Evolutionary conservation across 495 filamentous ascomycete genomes (phyloP).

Genomic region (Penicillium daleae): DNA sequence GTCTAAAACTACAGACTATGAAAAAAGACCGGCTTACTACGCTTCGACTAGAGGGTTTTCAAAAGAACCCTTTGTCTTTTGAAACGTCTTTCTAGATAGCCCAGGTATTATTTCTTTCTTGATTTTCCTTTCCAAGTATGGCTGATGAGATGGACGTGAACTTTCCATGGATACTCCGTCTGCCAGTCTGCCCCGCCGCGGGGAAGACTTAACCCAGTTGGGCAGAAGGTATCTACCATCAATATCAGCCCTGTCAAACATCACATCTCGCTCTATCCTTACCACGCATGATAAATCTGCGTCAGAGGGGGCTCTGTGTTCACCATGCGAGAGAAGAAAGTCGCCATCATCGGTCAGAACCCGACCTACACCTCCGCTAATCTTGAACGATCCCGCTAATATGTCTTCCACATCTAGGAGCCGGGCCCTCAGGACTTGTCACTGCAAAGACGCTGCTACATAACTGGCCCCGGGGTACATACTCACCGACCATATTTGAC

Average conservation of each 20-base stretch:
- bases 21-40: too few relatives aligned
- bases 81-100: too few relatives aligned
- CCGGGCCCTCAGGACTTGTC: constrained; percentile 79
- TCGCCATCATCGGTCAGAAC: constrained; percentile 68
- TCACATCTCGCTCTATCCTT: neutral
- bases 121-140: too few relatives aligned
- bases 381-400: constrained; percentile 2
- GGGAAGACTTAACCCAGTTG: neutral
- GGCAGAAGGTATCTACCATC: neutral
- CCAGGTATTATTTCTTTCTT: too few relatives aligned
- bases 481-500: constrained; percentile 75
- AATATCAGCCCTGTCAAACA: neutral
- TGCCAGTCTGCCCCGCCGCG: constrained; percentile 5
- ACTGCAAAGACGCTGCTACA: constrained; percentile 79
- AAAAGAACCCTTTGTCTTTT: too few relatives aligned
- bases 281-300: neutral
- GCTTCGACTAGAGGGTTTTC: too few relatives aligned
- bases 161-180: too few relatives aligned
- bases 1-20: too few relatives aligned
- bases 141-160: too few relatives aligned
- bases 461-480: constrained; percentile 56
- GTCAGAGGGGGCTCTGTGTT: neutral
- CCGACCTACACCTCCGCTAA: neutral
- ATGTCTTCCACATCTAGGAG: constrained; percentile 51
- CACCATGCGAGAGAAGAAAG: constrained; percentile 53